Evolutionary conservation across 805 yeast species (phyloP).

Genomic region (Cyberlindnera mycetangii): DNA sequence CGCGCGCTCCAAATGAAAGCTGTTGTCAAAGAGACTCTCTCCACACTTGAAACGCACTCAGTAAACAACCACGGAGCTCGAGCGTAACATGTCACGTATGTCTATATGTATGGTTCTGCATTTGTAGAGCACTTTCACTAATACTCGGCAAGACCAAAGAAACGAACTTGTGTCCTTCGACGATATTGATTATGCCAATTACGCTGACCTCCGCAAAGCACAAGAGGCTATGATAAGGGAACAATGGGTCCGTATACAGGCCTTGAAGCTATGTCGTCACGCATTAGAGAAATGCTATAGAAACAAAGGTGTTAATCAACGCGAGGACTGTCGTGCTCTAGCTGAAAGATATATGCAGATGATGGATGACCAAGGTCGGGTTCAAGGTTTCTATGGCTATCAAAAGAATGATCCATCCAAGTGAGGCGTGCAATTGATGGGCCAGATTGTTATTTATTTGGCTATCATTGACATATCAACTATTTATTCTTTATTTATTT

Average conservation of each 20-base stretch:
- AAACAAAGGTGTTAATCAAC: constrained; percentile 61
- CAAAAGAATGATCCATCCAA: constrained; percentile 86
- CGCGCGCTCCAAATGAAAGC: no score
- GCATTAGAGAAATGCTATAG: constrained; percentile 73
- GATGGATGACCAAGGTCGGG: constrained; percentile 60
- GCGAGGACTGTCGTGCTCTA: constrained; percentile 76
- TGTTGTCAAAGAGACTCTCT: neutral
- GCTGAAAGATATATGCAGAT: constrained; percentile 74
- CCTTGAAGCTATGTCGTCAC: constrained; percentile 63
- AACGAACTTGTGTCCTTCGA: constrained; percentile 80
- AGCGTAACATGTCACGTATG: constrained; percentile 5
- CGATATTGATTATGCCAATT: constrained; percentile 72
- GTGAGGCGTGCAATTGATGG: constrained; percentile 31
- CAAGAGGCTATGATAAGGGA: constrained; percentile 76
- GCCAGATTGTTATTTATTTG: constrained; percentile 2
- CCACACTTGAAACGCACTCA: no score
- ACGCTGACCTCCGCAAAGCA: constrained; percentile 62
- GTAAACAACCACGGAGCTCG: neutral
- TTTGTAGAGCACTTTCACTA: neutral
- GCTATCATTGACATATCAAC: no score
- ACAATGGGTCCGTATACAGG: constrained; percentile 71
- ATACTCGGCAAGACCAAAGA: constrained; percentile 33
- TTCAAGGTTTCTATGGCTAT: constrained; percentile 77
- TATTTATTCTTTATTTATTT: neutral
- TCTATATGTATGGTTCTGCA: neutral